Evolutionary conservation across 2,329 filamentous ascomycete species (phyloP).

Genomic region (Phyllosticta citriasiana): DNA sequence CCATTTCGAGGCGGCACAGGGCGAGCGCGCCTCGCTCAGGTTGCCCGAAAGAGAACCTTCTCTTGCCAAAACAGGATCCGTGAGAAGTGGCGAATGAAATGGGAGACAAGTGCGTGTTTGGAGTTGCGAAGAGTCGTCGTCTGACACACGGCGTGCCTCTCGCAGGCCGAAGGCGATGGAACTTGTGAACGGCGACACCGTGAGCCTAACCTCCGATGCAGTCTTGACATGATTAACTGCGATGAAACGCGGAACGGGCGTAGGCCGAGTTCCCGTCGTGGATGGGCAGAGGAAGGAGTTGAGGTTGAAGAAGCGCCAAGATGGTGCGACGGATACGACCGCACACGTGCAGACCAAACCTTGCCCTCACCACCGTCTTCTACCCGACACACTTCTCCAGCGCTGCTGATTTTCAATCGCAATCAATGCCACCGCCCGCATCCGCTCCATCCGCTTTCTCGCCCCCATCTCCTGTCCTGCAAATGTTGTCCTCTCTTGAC

Average conservation of each 20-base stretch:
- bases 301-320: not conserved
- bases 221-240: not conserved
- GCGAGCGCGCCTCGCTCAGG: not conserved
- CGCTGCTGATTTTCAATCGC: not conserved
- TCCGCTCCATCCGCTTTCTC: not conserved
- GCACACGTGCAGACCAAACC: not conserved
- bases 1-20: not conserved
- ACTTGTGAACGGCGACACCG: not conserved
- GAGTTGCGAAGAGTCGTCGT: not conserved
- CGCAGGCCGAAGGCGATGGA: not conserved
- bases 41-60: not conserved
- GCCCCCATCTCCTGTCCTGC: not conserved
- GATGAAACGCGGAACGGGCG: not conserved
- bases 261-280: not conserved
- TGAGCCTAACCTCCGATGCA: not conserved
- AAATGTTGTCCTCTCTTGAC: not conserved
- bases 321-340: not conserved
- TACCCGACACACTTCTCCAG: not conserved
- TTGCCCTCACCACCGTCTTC: not conserved
- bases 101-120: not conserved
- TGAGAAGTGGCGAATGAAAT: not conserved
- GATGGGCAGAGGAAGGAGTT: not conserved
- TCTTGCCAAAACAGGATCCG: not conserved
- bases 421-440: not conserved
- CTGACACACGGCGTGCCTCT: not conserved